A percentile compares a stretch with the other conserved stretches of the same genome.
phyloP scores from a whole-genome alignment of 768 basidiomycete species.

The Phanerochaete sordida region DNA sequence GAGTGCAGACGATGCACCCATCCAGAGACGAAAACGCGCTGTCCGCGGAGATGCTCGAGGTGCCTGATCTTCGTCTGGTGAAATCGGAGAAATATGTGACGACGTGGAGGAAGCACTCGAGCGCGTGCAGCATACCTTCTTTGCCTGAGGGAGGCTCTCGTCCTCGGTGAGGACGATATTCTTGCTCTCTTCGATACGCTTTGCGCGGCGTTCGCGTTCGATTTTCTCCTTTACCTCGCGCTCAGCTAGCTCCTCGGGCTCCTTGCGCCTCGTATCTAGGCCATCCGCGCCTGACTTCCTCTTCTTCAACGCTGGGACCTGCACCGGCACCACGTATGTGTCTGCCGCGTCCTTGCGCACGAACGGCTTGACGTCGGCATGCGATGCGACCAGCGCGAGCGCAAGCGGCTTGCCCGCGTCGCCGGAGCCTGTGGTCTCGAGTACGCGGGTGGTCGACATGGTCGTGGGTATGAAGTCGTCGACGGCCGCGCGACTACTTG shows the following conservation, averaged over 20 bases:
- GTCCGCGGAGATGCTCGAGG: conserved; percentile 55
- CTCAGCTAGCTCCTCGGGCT: conserved; percentile 71
- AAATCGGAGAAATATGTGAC: background rate
- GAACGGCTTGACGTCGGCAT: conserved; percentile 48
- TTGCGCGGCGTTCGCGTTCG: conserved; percentile 68
- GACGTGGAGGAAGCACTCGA: background rate
- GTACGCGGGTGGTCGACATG: conserved; percentile 36
- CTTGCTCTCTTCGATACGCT: conserved; percentile 83
- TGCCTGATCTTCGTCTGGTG: conserved; percentile 65
- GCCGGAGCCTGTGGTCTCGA: conserved; percentile 52
- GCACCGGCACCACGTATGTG: conserved; percentile 76
- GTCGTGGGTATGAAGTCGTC: background rate
- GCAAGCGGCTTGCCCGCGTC: conserved; percentile 69
- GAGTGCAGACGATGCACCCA: conserved; percentile 95
- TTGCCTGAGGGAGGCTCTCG: conserved; percentile 56
- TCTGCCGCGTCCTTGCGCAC: conserved; percentile 63
- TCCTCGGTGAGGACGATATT: conserved; percentile 82
- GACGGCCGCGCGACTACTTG: background rate
- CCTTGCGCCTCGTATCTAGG: conserved; percentile 86
- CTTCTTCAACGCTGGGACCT: conserved; percentile 88
- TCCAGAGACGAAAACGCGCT: conserved; percentile 83
- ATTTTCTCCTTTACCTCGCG: conserved; percentile 65
- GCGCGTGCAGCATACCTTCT: conserved; percentile 46
- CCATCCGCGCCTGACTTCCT: conserved; percentile 86
- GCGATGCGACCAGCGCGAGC: conserved; percentile 71